phyloP scores from a whole-genome alignment of 2,329 filamentous ascomycete species.

The Didymella lethalis region DNA sequence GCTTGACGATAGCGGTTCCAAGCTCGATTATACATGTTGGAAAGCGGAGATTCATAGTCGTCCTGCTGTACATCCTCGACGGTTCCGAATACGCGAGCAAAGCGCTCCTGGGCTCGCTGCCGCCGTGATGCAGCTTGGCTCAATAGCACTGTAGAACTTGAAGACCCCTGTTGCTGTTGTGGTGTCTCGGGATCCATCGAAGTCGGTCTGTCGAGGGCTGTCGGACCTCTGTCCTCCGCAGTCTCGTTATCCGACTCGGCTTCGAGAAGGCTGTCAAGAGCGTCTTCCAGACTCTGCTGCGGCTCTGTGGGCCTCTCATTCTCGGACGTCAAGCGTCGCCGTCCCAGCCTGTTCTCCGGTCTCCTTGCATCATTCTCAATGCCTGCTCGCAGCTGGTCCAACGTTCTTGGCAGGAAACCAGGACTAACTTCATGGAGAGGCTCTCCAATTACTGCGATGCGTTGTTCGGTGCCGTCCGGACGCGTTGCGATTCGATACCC shows the following conservation, averaged over 20 bases:
- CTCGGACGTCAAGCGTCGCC: slow-evolving; percentile 34
- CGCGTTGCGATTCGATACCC: slow-evolving; percentile 54
- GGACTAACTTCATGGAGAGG: slow-evolving; percentile 57
- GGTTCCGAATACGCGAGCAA: slow-evolving; percentile 54
- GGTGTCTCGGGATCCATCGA: slow-evolving; percentile 3
- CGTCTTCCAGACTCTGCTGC: slow-evolving; percentile 45
- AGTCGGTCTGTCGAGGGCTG: slow-evolving; percentile 1
- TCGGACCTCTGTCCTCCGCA: background rate
- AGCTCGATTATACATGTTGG: slow-evolving; percentile 57
- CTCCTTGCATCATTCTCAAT: slow-evolving; percentile 40
- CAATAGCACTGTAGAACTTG: slow-evolving; percentile 13
- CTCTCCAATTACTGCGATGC: slow-evolving; percentile 58
- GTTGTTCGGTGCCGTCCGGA: slow-evolving; percentile 55
- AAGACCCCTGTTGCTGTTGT: background rate
- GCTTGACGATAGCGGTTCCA: slow-evolving; percentile 54
- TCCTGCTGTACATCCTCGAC: slow-evolving; percentile 58
- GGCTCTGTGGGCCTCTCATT: slow-evolving; percentile 33
- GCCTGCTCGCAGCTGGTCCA: slow-evolving; percentile 54
- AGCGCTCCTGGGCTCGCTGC: slow-evolving; percentile 40
- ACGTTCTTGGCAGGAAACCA: slow-evolving; percentile 56
- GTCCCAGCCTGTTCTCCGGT: slow-evolving; percentile 41
- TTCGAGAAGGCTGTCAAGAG: slow-evolving; percentile 45
- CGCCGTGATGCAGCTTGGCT: slow-evolving; percentile 28
- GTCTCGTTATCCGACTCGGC: slow-evolving; percentile 35
- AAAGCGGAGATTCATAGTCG: slow-evolving; percentile 59